phyloP scores from a whole-genome alignment of 345 rosid genomes.

The Hypericum perforatum region DNA sequence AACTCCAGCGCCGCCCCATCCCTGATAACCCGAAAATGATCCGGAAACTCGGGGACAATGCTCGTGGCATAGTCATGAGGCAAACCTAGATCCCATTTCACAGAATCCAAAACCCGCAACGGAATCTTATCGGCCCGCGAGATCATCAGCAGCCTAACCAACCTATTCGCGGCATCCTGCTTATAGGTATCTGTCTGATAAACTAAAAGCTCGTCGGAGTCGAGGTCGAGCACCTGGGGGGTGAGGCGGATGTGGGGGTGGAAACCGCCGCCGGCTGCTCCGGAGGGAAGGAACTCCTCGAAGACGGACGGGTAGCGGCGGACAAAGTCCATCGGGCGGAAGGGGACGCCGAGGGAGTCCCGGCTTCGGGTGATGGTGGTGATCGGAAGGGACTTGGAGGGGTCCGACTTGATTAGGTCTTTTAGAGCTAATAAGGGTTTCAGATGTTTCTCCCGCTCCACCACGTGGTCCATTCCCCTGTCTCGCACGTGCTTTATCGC shows the following conservation, averaged over 20 bases:
- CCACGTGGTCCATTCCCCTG: slow-evolving; percentile 96
- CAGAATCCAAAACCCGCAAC: slow-evolving; percentile 34
- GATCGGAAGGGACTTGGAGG: slow-evolving; percentile 77
- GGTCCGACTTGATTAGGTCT: slow-evolving; percentile 71
- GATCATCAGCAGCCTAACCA: slow-evolving; percentile 66
- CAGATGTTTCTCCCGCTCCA: slow-evolving; percentile 74
- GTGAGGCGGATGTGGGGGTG: slow-evolving; percentile 83
- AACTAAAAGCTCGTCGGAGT: slow-evolving; percentile 75
- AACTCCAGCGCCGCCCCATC: slow-evolving; percentile 33
- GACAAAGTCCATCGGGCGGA: slow-evolving; percentile 83
- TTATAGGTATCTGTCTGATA: slow-evolving; percentile 59
- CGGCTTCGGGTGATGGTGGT: slow-evolving; percentile 42
- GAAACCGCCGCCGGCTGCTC: slow-evolving; percentile 59
- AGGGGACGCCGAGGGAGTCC: slow-evolving; percentile 48
- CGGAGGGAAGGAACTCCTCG: slow-evolving; percentile 59
- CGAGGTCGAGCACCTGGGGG: slow-evolving; percentile 58
- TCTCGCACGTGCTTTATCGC: slow-evolving; percentile 49
- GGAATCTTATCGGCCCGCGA: slow-evolving; percentile 52
- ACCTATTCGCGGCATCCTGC: slow-evolving; percentile 55
- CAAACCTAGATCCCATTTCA: slow-evolving; percentile 84
- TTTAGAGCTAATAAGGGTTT: slow-evolving; percentile 54
- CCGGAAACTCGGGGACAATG: slow-evolving; percentile 72
- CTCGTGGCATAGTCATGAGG: slow-evolving; percentile 43
- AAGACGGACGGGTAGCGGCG: slow-evolving; percentile 68
- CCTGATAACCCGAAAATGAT: slow-evolving; percentile 50